These are phyloP conservation scores for Cicer pinnatifidum DNA, from an alignment of 306 rosid genomes.

Conservation along the genomic window DNA sequence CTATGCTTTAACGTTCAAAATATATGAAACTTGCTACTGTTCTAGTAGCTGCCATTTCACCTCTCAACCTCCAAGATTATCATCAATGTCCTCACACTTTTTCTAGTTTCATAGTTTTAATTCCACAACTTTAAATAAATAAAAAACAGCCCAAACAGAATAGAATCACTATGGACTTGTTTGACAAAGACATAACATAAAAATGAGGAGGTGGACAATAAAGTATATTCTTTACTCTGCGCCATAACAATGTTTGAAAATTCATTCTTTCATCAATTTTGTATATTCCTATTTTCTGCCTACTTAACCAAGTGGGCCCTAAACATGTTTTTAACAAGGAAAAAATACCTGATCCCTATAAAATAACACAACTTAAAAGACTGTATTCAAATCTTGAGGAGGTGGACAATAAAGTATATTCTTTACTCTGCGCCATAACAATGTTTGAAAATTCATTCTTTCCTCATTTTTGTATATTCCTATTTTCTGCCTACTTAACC, in stretches of 20 bases:
- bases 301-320: conserved; percentile 24
- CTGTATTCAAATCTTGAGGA: too few relatives aligned
- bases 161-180: conserved; percentile 28
- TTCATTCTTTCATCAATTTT: conserved; percentile 20
- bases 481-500: conserved; percentile 30
- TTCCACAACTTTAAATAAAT: conserved; percentile 10
- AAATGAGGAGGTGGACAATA: conserved; percentile 15
- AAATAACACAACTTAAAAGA: too few relatives aligned
- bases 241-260: conserved; percentile 24
- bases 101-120: conserved; percentile 34
- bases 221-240: conserved; percentile 16
- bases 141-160: conserved; percentile 26
- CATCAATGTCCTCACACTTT: conserved; percentile 19
- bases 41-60: conserved; percentile 30
- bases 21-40: conserved; percentile 30
- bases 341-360: too few relatives aligned
- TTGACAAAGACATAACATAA: conserved; percentile 26
- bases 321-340: conserved; percentile 30
- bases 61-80: conserved; percentile 35
- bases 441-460: conserved; percentile 18
- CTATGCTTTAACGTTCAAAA: conserved; percentile 29
- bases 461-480: conserved; percentile 27
- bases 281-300: conserved; percentile 16
- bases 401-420: conserved; percentile 1
- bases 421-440: conserved; percentile 16